Percentiles rank a stretch among this genome's conserved stretches.
These are phyloP conservation scores for Curvularia verruculosa DNA, from an alignment of 2,329 filamentous ascomycete species.

Conservation along the genomic window DNA sequence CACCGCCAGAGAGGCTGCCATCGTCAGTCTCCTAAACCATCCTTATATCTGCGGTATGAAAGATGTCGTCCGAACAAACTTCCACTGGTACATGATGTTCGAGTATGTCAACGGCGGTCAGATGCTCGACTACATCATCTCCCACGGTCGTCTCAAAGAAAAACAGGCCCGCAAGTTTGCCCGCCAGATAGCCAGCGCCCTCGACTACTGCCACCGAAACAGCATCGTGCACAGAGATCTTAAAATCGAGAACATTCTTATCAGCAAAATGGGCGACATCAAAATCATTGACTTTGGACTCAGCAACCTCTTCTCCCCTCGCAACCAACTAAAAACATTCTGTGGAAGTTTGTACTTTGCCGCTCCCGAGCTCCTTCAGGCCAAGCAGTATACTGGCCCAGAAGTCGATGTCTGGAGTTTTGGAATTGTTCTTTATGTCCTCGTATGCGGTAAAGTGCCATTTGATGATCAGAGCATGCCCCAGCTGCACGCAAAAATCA, in stretches of 20 bases:
- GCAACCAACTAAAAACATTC: slow-evolving; percentile 88
- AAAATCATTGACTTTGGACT: slow-evolving; percentile 99
- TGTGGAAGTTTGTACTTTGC: slow-evolving; percentile 98
- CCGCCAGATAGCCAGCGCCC: slow-evolving; percentile 91
- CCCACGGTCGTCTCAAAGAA: slow-evolving; percentile 94
- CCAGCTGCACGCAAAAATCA: slow-evolving; percentile 96
- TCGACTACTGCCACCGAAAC: slow-evolving; percentile 97
- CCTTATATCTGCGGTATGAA: slow-evolving; percentile 96
- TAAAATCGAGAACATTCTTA: slow-evolving; percentile 99
- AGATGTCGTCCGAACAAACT: slow-evolving; percentile 92
- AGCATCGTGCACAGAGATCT: slow-evolving; percentile 97
- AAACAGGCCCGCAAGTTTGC: slow-evolving; percentile 98
- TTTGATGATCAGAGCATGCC: slow-evolving; percentile 99
- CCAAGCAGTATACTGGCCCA: slow-evolving; percentile 90
- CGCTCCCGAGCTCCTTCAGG: slow-evolving; percentile 90
- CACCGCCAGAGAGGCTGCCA: slow-evolving; percentile 92
- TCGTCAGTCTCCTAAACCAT: slow-evolving; percentile 91
- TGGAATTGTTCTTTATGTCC: slow-evolving; percentile 94
- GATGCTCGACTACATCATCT: slow-evolving; percentile 99
- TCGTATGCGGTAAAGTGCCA: slow-evolving; percentile 96
- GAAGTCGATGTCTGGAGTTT: slow-evolving; percentile 99
- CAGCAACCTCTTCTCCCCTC: slow-evolving; percentile 92
- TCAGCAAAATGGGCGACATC: slow-evolving; percentile 98
- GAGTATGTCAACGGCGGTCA: slow-evolving; percentile 99
- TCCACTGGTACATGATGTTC: slow-evolving; percentile 99